Percentiles rank a stretch among this genome's conserved stretches.
These are phyloP conservation scores for Hyphopichia fennica DNA, from an alignment of 1,139 yeast species.

Conservation along the genomic window DNA sequence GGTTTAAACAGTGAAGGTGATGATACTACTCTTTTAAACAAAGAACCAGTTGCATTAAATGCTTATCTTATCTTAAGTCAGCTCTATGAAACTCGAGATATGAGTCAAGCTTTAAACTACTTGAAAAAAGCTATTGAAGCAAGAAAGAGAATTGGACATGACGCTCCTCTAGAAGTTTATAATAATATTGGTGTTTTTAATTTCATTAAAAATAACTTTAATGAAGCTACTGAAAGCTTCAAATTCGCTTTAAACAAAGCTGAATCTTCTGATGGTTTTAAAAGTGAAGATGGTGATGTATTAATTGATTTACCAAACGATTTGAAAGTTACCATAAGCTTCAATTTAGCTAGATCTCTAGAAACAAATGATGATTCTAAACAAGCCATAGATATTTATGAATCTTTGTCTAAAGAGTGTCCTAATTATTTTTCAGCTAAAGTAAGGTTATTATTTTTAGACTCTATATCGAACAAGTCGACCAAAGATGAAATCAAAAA, in stretches of 20 bases:
- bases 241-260: slow-evolving; percentile 44
- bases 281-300: slow-evolving; percentile 26
- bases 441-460: slow-evolving; percentile 65
- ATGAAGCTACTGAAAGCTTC: slow-evolving; percentile 42
- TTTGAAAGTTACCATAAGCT: slow-evolving; percentile 51
- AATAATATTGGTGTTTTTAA: slow-evolving; percentile 88
- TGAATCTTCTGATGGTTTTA: slow-evolving; percentile 15
- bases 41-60: slow-evolving; percentile 66
- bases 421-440: slow-evolving; percentile 80
- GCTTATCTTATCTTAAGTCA: slow-evolving; percentile 69
- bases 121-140: slow-evolving; percentile 59
- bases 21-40: slow-evolving; percentile 30
- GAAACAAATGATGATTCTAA: slow-evolving; percentile 48
- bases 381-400: slow-evolving; percentile 52
- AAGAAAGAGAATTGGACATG: slow-evolving; percentile 40
- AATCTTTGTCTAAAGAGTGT: slow-evolving; percentile 51
- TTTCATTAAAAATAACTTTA: slow-evolving; percentile 62
- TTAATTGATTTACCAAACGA: slow-evolving; percentile 26
- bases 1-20: slow-evolving; percentile 28
- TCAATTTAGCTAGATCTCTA: slow-evolving; percentile 62
- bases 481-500: slow-evolving; percentile 46
- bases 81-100: slow-evolving; percentile 63
- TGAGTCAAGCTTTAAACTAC: slow-evolving; percentile 57
- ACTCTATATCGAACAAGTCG: slow-evolving; percentile 29
- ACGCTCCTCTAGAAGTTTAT: slow-evolving; percentile 65